Percentiles rank a stretch among this genome's conserved stretches.
Conservation (phyloP, 176 grass and related monocot genomes). For the Aegilops tauschii region DNA sequence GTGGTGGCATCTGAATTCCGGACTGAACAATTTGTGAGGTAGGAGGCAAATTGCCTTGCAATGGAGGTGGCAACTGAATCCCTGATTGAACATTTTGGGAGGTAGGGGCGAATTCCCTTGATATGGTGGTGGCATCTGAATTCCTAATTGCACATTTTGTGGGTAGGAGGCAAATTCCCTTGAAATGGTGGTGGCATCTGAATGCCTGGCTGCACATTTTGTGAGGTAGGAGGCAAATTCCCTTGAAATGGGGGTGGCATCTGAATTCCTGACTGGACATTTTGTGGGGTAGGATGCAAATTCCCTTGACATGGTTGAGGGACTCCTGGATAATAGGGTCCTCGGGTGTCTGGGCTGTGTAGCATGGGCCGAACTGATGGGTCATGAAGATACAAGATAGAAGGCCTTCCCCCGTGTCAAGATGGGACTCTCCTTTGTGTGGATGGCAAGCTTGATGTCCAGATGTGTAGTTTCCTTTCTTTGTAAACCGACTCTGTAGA, state of each 20-base stretch:
- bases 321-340: too few relatives aligned
- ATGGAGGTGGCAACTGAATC: slow-evolving; percentile 44
- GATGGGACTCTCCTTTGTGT: too few relatives aligned
- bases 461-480: too few relatives aligned
- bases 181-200: slow-evolving; percentile 62
- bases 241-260: slow-evolving; percentile 48
- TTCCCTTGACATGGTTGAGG: slow-evolving; percentile 44
- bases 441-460: too few relatives aligned
- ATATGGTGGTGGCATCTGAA: slow-evolving; percentile 51
- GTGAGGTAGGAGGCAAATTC: slow-evolving; percentile 44
- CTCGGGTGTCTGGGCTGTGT: too few relatives aligned
- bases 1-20: slow-evolving; percentile 37
- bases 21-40: not conserved
- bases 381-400: too few relatives aligned
- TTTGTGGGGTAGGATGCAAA: slow-evolving; percentile 53
- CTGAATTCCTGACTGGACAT: slow-evolving; percentile 47
- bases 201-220: not conserved
- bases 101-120: slow-evolving; percentile 57
- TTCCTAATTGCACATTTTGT: not conserved
- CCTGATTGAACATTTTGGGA: slow-evolving; percentile 13
- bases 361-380: too few relatives aligned
- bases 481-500: too few relatives aligned
- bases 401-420: too few relatives aligned
- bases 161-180: slow-evolving; percentile 47
- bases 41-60: slow-evolving; percentile 66